Percentiles rank a stretch among this genome's conserved stretches.
These are phyloP conservation scores for Umbelopsis ramanniana DNA, from an alignment of 192 early-diverging fungal genomes.

Conservation along the genomic window DNA sequence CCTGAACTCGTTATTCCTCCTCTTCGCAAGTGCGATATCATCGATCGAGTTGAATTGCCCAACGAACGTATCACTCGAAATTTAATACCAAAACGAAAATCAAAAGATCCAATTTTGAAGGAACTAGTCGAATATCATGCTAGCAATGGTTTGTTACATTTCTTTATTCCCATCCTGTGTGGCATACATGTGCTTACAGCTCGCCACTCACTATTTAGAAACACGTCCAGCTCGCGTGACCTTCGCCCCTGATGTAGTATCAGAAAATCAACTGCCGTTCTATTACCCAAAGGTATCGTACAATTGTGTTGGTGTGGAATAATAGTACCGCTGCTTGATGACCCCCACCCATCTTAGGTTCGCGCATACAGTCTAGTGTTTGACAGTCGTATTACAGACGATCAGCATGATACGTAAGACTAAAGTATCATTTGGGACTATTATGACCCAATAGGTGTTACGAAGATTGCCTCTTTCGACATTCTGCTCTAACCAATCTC, in stretches of 20 bases:
- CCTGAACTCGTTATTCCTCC: slow-evolving; percentile 68
- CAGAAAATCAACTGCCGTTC: slow-evolving; percentile 38
- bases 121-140: slow-evolving; percentile 46
- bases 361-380: slow-evolving; percentile 35
- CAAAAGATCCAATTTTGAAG: slow-evolving; percentile 48
- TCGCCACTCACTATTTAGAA: not conserved
- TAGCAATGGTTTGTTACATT: slow-evolving; percentile 8
- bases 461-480: not conserved
- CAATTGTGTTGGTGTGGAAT: no score
- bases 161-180: not conserved
- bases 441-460: not conserved
- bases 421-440: not conserved
- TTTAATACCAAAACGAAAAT: slow-evolving; percentile 52
- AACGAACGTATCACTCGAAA: slow-evolving; percentile 38
- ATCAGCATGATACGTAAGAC: not conserved
- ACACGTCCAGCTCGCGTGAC: slow-evolving; percentile 24
- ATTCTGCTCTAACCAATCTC: not conserved
- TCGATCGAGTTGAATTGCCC: slow-evolving; percentile 24
- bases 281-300: slow-evolving; percentile 53
- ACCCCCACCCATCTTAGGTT: slow-evolving; percentile 20
- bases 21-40: slow-evolving; percentile 53
- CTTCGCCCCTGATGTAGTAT: slow-evolving; percentile 24
- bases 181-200: not conserved
- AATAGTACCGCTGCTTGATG: no score
- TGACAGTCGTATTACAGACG: not conserved